A percentile compares a stretch with the other conserved stretches of the same genome.
phyloP scores from a whole-genome alignment of 208 protist species.

The Leishmania gerbilli region DNA sequence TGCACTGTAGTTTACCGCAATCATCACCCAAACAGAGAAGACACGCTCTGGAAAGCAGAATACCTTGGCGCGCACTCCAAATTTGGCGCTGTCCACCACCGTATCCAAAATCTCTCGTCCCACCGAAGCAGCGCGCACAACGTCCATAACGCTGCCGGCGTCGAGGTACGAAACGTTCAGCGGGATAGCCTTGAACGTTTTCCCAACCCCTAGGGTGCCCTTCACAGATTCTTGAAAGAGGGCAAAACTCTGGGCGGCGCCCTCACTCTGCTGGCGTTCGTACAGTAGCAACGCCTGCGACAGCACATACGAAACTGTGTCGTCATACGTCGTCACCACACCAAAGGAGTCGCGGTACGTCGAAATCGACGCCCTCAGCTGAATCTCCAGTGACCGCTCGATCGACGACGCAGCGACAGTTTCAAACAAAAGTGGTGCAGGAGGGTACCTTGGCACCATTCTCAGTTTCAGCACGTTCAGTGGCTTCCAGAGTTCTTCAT shows the following conservation, averaged over 20 bases:
- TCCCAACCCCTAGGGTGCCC: constrained; percentile 76
- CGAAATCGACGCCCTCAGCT: constrained; percentile 46
- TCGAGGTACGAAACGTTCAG: constrained; percentile 86
- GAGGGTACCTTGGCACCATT: constrained; percentile 77
- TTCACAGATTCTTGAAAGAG: constrained; percentile 90
- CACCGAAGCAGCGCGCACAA: constrained; percentile 49
- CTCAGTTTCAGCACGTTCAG: constrained; percentile 90
- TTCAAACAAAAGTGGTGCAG: constrained; percentile 67
- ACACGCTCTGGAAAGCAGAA: constrained; percentile 89
- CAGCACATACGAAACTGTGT: constrained; percentile 77
- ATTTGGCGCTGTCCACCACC: constrained; percentile 67
- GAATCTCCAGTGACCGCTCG: constrained; percentile 62
- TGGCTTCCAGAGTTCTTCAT: constrained; percentile 91
- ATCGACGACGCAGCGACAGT: constrained; percentile 24
- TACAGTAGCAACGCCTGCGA: constrained; percentile 83
- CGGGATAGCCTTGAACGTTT: constrained; percentile 92
- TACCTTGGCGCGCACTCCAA: constrained; percentile 75
- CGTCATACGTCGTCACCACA: constrained; percentile 74
- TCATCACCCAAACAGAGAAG: constrained; percentile 90
- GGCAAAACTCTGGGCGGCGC: constrained; percentile 41
- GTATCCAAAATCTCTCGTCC: constrained; percentile 89
- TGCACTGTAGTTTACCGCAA: constrained; percentile 75
- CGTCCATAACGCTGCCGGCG: constrained; percentile 63
- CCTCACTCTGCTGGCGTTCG: constrained; percentile 67
- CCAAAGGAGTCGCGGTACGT: constrained; percentile 79